phyloP scores from a whole-genome alignment of 169 alveolate genomes.

The Eimeria tenella region DNA sequence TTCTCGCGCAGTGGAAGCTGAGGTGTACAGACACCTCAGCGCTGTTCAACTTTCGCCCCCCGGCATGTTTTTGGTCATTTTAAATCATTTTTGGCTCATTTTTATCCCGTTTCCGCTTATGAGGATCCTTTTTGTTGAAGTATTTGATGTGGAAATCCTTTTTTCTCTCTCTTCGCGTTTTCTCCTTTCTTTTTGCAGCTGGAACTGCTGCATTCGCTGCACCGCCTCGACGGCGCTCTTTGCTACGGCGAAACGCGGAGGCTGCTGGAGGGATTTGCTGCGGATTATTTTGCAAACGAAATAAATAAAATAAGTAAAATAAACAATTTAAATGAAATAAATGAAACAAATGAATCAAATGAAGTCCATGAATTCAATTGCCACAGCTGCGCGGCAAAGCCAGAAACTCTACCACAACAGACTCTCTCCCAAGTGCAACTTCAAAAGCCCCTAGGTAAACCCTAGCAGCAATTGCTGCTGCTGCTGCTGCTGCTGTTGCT shows the following conservation, averaged over 20 bases:
- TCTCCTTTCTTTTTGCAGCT: slow-evolving; percentile 2
- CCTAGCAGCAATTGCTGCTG: background rate
- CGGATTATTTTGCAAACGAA: background rate
- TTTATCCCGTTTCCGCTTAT: background rate
- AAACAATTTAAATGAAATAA: background rate
- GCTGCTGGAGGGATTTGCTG: slow-evolving; percentile 25
- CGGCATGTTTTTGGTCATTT: background rate
- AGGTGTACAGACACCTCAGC: too few species aligned
- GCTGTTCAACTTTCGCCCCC: background rate
- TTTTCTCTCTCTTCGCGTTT: background rate
- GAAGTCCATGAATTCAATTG: background rate
- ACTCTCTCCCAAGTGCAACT: background rate
- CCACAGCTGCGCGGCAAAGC: background rate
- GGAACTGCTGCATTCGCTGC: background rate
- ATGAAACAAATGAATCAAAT: too few species aligned
- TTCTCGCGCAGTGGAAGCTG: too few species aligned
- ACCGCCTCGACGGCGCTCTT: slow-evolving; percentile 34
- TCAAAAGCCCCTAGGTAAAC: too few species aligned
- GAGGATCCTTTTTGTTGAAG: too few species aligned
- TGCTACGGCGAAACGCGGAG: slow-evolving; percentile 28
- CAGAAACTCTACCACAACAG: background rate
- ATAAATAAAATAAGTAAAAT: background rate
- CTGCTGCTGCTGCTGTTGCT: background rate
- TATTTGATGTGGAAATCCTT: too few species aligned
- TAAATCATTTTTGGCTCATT: background rate